Conservation (phyloP, 768 basidiomycete genomes). For the Tylopilus sp. region DNA sequence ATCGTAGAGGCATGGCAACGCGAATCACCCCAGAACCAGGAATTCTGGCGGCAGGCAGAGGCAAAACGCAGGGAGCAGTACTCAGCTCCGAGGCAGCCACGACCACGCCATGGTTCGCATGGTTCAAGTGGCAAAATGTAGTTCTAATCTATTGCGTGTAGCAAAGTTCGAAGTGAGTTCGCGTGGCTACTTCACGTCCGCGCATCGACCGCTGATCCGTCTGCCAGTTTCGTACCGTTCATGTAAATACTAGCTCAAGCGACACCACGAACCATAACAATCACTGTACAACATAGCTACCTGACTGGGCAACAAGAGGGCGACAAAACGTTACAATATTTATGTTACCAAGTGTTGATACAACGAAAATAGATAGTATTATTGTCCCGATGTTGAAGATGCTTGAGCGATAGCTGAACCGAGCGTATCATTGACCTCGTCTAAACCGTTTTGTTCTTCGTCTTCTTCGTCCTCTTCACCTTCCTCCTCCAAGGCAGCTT, state of each 20-base stretch:
- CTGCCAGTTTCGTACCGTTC: conserved; percentile 28
- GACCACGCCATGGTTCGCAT: conserved; percentile 23
- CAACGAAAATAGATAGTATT: conserved; percentile 23
- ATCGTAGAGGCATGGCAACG: conserved; percentile 69
- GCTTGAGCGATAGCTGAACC: conserved; percentile 10
- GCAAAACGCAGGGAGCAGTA: conserved; percentile 48
- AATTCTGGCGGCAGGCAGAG: conserved; percentile 57
- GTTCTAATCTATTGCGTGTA: conserved; percentile 16
- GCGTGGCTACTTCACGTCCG: not conserved
- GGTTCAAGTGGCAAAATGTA: conserved; percentile 55
- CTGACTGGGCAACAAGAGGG: conserved; percentile 5
- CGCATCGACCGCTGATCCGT: conserved; percentile 4
- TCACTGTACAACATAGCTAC: conserved; percentile 25
- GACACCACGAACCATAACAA: conserved; percentile 17
- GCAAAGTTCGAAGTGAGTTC: conserved; percentile 16
- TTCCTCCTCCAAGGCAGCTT: conserved; percentile 71
- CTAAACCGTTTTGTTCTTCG: conserved; percentile 32
- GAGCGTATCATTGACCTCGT: conserved; percentile 16
- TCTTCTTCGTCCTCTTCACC: conserved; percentile 51
- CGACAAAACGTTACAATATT: conserved; percentile 21
- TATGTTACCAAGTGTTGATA: conserved; percentile 23
- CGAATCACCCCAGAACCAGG: conserved; percentile 57
- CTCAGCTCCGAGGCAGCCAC: conserved; percentile 34
- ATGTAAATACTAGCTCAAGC: conserved; percentile 27
- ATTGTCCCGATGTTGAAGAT: conserved; percentile 8